These are phyloP conservation scores for Cyphellophora attinorum DNA, from an alignment of 2,329 filamentous ascomycete species.

Conservation along the genomic window DNA sequence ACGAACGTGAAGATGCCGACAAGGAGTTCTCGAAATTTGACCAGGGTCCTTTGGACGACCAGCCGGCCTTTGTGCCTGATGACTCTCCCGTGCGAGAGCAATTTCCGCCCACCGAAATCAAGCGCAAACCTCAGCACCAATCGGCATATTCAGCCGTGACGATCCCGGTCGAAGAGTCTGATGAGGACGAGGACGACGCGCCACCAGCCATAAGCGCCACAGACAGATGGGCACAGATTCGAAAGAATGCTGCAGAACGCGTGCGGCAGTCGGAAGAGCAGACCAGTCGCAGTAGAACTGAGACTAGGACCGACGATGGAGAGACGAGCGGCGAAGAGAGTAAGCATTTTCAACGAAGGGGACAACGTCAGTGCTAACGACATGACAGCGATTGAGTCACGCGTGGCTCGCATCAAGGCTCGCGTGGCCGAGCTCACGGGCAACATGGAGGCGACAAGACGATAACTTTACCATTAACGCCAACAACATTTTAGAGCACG, in stretches of 20 bases:
- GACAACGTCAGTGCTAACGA: slow-evolving; percentile 23
- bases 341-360: too few relatives aligned
- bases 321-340: slow-evolving; percentile 94
- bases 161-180: slow-evolving; percentile 7
- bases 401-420: slow-evolving; percentile 94
- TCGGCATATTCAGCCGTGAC: slow-evolving; percentile 8
- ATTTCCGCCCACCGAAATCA: slow-evolving; percentile 1
- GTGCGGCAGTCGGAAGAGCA: slow-evolving; percentile 58
- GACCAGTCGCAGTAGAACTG: slow-evolving; percentile 35
- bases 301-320: slow-evolving; percentile 60
- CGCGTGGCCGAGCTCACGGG: slow-evolving; percentile 89
- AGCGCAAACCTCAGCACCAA: slow-evolving; percentile 15
- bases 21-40: slow-evolving; percentile 60
- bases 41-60: slow-evolving; percentile 77
- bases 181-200: slow-evolving; percentile 17
- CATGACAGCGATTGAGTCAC: slow-evolving; percentile 76
- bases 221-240: slow-evolving; percentile 92
- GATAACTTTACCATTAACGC: too few relatives aligned
- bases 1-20: slow-evolving; percentile 34
- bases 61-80: slow-evolving; percentile 69
- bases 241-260: slow-evolving; percentile 83
- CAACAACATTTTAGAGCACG: too few relatives aligned
- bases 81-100: slow-evolving; percentile 26
- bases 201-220: slow-evolving; percentile 11
- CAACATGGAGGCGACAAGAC: slow-evolving; percentile 54